A percentile compares a stretch with the other conserved stretches of the same genome.
These are phyloP conservation scores for Cinnamomum micranthum DNA, from an alignment of 164 flowering plant genomes.

Conservation along the genomic window DNA sequence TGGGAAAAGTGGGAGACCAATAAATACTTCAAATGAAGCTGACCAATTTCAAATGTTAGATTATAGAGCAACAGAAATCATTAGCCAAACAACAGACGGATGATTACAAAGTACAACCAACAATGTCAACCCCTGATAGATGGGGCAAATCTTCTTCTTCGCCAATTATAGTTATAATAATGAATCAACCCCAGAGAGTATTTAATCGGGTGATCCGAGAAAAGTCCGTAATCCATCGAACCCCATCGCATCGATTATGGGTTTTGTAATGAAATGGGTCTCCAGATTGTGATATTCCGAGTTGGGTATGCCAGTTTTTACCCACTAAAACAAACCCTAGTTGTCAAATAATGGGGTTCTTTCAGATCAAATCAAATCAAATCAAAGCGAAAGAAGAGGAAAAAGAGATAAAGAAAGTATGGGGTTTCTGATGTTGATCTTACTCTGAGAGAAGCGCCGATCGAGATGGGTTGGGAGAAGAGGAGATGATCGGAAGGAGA, in stretches of 20 bases:
- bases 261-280: background rate
- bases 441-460: constrained; percentile 2
- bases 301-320: background rate
- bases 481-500: background rate
- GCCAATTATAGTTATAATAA: background rate
- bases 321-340: background rate
- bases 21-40: no score
- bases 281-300: background rate
- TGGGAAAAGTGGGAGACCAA: no score
- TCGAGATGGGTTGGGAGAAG: background rate
- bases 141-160: background rate
- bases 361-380: background rate
- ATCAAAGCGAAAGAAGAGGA: background rate
- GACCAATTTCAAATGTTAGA: no score
- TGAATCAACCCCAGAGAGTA: background rate
- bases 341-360: background rate
- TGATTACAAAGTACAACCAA: background rate
- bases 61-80: no score
- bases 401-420: background rate
- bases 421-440: background rate
- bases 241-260: background rate
- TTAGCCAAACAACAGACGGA: background rate
- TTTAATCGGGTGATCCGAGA: no score
- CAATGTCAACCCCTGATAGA: background rate
- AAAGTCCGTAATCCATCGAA: no score